Percentiles rank a stretch among this genome's conserved stretches.
Conservation (phyloP, 2,329 filamentous ascomycete genomes). For the Orbilia ellipsospora region DNA sequence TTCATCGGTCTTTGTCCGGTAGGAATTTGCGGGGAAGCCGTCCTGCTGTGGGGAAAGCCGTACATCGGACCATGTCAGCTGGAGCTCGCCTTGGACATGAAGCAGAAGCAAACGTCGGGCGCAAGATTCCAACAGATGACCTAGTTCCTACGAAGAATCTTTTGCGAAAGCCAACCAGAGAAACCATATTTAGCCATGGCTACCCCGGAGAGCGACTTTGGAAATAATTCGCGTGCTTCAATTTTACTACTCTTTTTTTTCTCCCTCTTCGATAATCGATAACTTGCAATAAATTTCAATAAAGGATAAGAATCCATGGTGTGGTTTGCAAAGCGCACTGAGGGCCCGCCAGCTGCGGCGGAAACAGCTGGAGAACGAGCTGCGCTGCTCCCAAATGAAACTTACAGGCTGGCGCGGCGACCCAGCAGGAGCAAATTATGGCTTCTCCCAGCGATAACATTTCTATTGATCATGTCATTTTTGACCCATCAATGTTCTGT, state of each 20-base stretch:
- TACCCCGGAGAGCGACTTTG: conserved; percentile 7
- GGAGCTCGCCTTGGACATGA: not conserved
- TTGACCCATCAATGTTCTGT: conserved; percentile 30
- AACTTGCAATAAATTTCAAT: not conserved
- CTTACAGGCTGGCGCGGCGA: conserved; percentile 30
- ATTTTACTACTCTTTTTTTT: not conserved
- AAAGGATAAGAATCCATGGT: conserved; percentile 9
- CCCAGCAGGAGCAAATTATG: conserved; percentile 40
- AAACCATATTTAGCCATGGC: conserved; percentile 25
- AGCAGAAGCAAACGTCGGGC: not conserved
- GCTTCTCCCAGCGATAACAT: conserved; percentile 42
- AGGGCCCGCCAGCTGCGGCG: not conserved
- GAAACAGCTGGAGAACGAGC: conserved; percentile 18
- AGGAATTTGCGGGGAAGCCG: conserved; percentile 32
- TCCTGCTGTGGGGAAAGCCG: conserved; percentile 4
- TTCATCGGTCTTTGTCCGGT: conserved; percentile 36
- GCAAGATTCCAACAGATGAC: conserved; percentile 27
- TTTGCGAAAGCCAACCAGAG: not conserved
- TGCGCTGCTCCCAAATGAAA: conserved; percentile 39
- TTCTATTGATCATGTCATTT: conserved; percentile 45
- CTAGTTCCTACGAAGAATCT: not conserved
- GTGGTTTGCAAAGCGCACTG: conserved; percentile 16
- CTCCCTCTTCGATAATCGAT: not conserved
- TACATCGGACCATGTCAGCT: conserved; percentile 43
- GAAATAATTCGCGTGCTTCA: conserved; percentile 33